Base-by-base conservation (phyloP, 495 filamentous ascomycete species). In the Ramalina intermedia region DNA sequence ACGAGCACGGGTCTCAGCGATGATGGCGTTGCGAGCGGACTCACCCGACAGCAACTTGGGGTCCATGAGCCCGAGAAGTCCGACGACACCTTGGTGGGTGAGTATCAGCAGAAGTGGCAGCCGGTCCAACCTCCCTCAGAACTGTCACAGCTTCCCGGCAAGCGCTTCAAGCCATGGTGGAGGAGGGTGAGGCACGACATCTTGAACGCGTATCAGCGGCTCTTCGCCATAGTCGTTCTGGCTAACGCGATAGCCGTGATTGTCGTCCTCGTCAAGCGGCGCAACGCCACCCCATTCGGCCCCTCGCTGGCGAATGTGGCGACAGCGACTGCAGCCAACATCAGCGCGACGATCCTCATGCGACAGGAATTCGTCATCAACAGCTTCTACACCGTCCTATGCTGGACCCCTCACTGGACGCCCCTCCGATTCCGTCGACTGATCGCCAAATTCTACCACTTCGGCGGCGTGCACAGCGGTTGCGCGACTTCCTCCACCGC, bases 291-390 rank as follows among this genome's bases (percentile, higher is more conserved):
- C 38, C 64, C 49, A 4, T 61, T 48, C 47, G 57, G 57, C 29
- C 53, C 54, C 2, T 39, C 51, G 33, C 37, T 56, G 41, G 24
- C 45, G 3, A 48, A 48, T n/a, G 41, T 59, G 12, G 57, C 57
- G 27, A 79, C 73, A 50, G 76, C 74, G 16, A 59, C 66, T 0
- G 68, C 75, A 5, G 66, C 69, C 20, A 80, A 80, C 44, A 50
- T 79, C 44, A 62, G 69, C 1, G 66, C 66, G 12, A 68, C 72
- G n/a, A 69, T 76, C 37, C 60, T 85, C 24, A 80, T 84, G 54
- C 78, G 85, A 4, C 82, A 87, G 56, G 84, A 87, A 50, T 71
- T 84, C 44, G 70, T 87, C 14, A 74, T 91, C 56, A 91, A 91
- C 62, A 55, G 72, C 17, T 71, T 86, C 26, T 89, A 84, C 57